phyloP scores from a whole-genome alignment of 2,329 filamentous ascomycete genomes.

The Chaetomiaceae sp. region DNA sequence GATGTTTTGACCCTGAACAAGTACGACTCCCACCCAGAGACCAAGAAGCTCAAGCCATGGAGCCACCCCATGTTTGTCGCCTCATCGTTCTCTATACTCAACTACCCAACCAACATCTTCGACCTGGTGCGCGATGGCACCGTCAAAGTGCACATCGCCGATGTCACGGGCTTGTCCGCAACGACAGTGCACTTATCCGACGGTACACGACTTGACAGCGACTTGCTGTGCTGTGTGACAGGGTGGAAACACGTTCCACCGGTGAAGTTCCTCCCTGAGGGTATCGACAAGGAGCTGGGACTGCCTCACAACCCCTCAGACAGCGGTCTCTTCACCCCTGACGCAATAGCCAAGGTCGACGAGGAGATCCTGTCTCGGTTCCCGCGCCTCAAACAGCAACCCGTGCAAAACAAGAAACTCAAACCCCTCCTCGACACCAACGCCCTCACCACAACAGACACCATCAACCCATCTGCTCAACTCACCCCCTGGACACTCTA shows the following conservation, averaged over 20 bases:
- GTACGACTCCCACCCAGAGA: constrained; percentile 51
- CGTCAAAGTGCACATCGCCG: constrained; percentile 49
- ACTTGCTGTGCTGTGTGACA: constrained; percentile 52
- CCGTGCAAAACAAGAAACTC: constrained; percentile 43
- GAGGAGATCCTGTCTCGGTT: constrained; percentile 49
- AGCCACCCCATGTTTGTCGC: constrained; percentile 48
- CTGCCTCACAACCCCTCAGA: constrained; percentile 39
- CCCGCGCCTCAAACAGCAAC: constrained; percentile 50
- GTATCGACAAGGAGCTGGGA: constrained; percentile 44
- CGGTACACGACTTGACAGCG: constrained; percentile 43
- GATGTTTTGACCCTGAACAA: constrained; percentile 52
- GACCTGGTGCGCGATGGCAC: constrained; percentile 50
- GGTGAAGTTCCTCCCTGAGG: constrained; percentile 48
- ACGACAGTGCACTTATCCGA: constrained; percentile 48
- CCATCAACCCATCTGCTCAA: constrained; percentile 26
- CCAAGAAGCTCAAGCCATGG: constrained; percentile 51
- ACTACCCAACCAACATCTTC: constrained; percentile 55
- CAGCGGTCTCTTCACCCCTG: constrained; percentile 33
- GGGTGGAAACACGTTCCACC: constrained; percentile 55
- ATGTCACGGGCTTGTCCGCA: constrained; percentile 44
- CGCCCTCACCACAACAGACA: constrained; percentile 34
- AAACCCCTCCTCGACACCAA: constrained; percentile 39
- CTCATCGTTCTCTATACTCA: constrained; percentile 54
- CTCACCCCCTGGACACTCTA: constrained; percentile 42
- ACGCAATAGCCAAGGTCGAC: constrained; percentile 44